A percentile compares a stretch with the other conserved stretches of the same genome.
These are phyloP conservation scores for Aspergillus ostianus DNA, from an alignment of 495 filamentous ascomycete genomes.

Conservation along the genomic window DNA sequence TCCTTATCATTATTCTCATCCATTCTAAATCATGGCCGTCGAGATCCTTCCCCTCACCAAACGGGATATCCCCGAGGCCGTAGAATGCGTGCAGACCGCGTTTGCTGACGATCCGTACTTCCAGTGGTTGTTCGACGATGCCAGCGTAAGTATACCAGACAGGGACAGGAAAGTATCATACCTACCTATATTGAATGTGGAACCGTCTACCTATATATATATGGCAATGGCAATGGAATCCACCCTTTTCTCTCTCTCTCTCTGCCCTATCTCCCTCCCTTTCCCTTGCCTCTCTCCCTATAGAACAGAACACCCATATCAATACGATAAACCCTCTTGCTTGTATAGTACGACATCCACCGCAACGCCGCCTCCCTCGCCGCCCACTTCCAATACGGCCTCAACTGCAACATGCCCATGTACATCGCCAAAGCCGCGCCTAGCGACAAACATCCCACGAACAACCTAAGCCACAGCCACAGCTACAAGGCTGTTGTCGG, in stretches of 20 bases:
- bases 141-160: constrained; percentile 39
- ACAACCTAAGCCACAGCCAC: no score
- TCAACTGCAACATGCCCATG: constrained; percentile 58
- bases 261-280: neutral
- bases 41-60: constrained; percentile 53
- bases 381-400: constrained; percentile 62
- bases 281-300: neutral
- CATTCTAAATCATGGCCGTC: constrained; percentile 47
- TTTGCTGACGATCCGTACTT: constrained; percentile 68
- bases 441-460: constrained; percentile 14
- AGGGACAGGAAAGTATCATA: neutral
- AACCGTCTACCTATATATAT: neutral
- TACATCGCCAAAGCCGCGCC: constrained; percentile 53
- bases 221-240: neutral
- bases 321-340: constrained; percentile 11
- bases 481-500: no score
- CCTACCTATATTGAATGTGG: neutral
- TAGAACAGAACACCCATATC: constrained; percentile 11
- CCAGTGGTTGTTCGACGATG: constrained; percentile 55
- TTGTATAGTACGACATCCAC: constrained; percentile 46
- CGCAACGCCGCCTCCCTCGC: constrained; percentile 63
- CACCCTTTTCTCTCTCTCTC: neutral
- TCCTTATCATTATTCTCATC: no score
- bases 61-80: constrained; percentile 59
- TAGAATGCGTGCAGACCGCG: constrained; percentile 56